A percentile compares a stretch with the other conserved stretches of the same genome.
These are phyloP conservation scores for Colletotrichum destructivum DNA, from an alignment of 2,329 filamentous ascomycete genomes.

Conservation along the genomic window DNA sequence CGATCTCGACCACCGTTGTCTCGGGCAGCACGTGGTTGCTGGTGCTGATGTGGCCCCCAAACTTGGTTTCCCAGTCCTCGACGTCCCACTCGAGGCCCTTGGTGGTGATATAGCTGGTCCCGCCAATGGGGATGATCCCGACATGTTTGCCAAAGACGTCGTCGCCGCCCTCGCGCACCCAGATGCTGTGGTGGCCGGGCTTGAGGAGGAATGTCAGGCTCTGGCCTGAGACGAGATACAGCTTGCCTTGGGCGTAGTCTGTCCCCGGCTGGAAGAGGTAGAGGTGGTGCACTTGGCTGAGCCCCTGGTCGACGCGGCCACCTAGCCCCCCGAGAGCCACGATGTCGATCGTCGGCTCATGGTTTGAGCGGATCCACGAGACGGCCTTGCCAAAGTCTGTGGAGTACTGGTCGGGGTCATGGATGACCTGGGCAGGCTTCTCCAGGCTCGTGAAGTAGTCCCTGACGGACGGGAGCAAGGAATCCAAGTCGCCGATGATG, in stretches of 20 bases:
- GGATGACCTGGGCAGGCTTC: constrained; percentile 71
- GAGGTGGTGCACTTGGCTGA: constrained; percentile 91
- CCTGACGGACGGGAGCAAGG: constrained; percentile 74
- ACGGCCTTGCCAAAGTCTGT: constrained; percentile 94
- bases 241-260: constrained; percentile 65
- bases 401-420: constrained; percentile 85
- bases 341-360: constrained; percentile 69
- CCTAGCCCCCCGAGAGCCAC: constrained; percentile 88
- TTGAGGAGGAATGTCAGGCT: constrained; percentile 88
- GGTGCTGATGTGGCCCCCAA: constrained; percentile 82
- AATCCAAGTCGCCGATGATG: constrained; percentile 95
- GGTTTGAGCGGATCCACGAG: constrained; percentile 66
- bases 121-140: constrained; percentile 88
- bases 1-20: constrained; percentile 73
- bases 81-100: constrained; percentile 94
- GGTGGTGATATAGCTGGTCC: constrained; percentile 84
- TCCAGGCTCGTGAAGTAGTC: constrained; percentile 75
- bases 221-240: constrained; percentile 87
- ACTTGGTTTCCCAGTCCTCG: constrained; percentile 81
- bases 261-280: constrained; percentile 73
- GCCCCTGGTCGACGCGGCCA: constrained; percentile 91
- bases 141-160: constrained; percentile 81
- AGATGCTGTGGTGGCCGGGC: constrained; percentile 76
- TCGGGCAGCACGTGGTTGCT: constrained; percentile 81
- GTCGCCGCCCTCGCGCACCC: constrained; percentile 67